Evolutionary conservation across 352 stramenopile genomes (phyloP), one percentile per base, ranked within the genome.

Genomic region (Sclerospora graminicola): DNA sequence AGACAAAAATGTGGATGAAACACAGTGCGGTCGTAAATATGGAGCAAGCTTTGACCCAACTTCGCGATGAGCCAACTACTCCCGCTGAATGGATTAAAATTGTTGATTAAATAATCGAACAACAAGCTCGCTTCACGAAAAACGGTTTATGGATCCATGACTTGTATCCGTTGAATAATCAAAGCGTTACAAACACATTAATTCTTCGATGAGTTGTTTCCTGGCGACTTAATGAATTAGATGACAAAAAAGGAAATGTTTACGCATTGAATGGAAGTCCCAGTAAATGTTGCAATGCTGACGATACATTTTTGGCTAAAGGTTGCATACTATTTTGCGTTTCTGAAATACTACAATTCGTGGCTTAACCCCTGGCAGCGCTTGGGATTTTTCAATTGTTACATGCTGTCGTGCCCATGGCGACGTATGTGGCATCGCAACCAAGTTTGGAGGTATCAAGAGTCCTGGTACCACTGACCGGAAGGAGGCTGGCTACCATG

Each of bases 281-380:
- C n/a, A n/a, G n/a, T n/a, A n/a, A n/a, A n/a, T n/a, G n/a, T n/a
- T 88, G 36, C 69, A 69, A 34, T 76, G 63, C 1, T 30, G 90
- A 38, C 69, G 74, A 5, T 71, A 79, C 41, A 82, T 90, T 44
- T 92, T 90, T 53, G 81, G 81, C 19, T 78, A 92, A 33, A 89
- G 30, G 81, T 92, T 24, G 67, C 78, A 35, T 92, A 88, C 57
- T 92, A 92, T 50, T 92, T 92, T 41, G 79, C 78, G 28, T 89
- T 90, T 34, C 65, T 88, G 40, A 76, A 88, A 40, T 89, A 75
- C 36, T 92, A 92, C 71, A 88, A n/a, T n/a, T n/a, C n/a, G n/a
- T n/a, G n/a, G n/a, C n/a, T n/a, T n/a, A n/a, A n/a, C n/a, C n/a
- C n/a, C 65, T 92, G 18, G 81, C 78, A 14, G 50, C 71, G 6